These are phyloP conservation scores for Groenewaldozyma auringiensis DNA, from an alignment of 1,139 yeast species.

Conservation along the genomic window DNA sequence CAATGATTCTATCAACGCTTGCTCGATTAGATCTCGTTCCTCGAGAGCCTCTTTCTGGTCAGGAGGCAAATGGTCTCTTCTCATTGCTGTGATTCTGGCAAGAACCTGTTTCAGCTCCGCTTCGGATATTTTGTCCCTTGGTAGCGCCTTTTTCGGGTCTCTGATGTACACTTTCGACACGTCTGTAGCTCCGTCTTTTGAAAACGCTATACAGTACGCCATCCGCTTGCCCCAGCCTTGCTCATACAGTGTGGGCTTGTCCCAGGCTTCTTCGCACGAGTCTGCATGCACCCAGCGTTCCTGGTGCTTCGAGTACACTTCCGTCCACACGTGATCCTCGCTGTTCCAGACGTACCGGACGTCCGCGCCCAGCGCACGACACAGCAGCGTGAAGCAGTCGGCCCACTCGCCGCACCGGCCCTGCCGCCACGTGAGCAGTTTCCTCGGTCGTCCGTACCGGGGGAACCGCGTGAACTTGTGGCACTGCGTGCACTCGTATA, in stretches of 20 bases:
- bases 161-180: conserved; percentile 64
- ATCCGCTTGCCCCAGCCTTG: conserved; percentile 89
- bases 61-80: conserved; percentile 32
- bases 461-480: conserved; percentile 49
- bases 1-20: conserved; percentile 29
- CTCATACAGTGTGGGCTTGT: conserved; percentile 69
- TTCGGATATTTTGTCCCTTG: conserved; percentile 43
- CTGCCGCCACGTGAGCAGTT: conserved; percentile 48
- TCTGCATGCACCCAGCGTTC: conserved; percentile 79
- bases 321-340: conserved; percentile 96
- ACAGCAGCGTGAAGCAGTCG: conserved; percentile 60
- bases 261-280: conserved; percentile 79
- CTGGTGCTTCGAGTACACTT: conserved; percentile 56
- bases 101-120: conserved; percentile 36
- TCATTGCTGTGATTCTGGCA: conserved; percentile 33
- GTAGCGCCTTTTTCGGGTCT: conserved; percentile 42
- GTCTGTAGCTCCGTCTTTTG: conserved; percentile 52
- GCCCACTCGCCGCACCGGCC: conserved; percentile 99
- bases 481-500: conserved; percentile 55
- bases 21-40: conserved; percentile 38
- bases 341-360: conserved; percentile 75
- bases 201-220: conserved; percentile 76
- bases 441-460: conserved; percentile 61
- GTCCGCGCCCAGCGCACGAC: conserved; percentile 58
- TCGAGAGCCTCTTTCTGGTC: conserved; percentile 29